phyloP scores from a whole-genome alignment of 2,329 filamentous ascomycete species.

The Aureobasidium sp. region DNA sequence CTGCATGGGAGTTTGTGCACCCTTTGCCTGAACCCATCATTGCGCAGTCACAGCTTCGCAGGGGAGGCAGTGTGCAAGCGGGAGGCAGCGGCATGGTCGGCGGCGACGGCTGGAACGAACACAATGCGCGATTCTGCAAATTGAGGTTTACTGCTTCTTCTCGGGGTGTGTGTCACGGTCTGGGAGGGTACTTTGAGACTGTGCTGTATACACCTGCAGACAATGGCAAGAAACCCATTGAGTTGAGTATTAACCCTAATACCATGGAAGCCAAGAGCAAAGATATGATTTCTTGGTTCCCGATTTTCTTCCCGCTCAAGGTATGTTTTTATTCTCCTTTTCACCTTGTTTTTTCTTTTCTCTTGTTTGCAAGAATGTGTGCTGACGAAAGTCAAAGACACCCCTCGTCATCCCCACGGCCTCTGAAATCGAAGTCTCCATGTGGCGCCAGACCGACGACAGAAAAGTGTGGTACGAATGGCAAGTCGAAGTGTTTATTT shows the following conservation, averaged over 20 bases:
- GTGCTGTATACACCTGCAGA: conserved; percentile 64
- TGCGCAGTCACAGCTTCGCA: conserved; percentile 46
- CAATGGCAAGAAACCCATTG: conserved; percentile 51
- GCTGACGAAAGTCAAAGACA: conserved; percentile 38
- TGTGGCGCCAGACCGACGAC: conserved; percentile 95
- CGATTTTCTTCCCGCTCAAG: conserved; percentile 95
- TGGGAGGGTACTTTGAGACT: conserved; percentile 93
- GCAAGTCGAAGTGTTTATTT: conserved; percentile 78
- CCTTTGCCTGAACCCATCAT: conserved; percentile 58
- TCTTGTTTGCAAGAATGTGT: neutral
- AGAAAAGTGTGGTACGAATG: conserved; percentile 98
- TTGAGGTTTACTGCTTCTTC: conserved; percentile 71
- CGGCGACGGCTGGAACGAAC: conserved; percentile 77
- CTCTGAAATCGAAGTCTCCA: conserved; percentile 79
- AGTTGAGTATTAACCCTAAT: conserved; percentile 87
- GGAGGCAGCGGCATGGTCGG: conserved; percentile 67
- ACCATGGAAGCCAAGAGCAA: conserved; percentile 88
- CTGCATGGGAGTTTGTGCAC: conserved; percentile 74
- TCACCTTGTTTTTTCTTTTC: neutral
- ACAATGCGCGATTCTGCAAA: conserved; percentile 77
- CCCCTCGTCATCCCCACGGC: conserved; percentile 80
- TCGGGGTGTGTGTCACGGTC: conserved; percentile 78
- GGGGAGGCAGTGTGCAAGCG: conserved; percentile 57
- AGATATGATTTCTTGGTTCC: conserved; percentile 99
- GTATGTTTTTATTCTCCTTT: conserved; percentile 43